A percentile compares a stretch with the other conserved stretches of the same genome.
Evolutionary conservation across 1,284 basidiomycete genomes (phyloP).

Genomic region (Cystobasidium pallidum): DNA sequence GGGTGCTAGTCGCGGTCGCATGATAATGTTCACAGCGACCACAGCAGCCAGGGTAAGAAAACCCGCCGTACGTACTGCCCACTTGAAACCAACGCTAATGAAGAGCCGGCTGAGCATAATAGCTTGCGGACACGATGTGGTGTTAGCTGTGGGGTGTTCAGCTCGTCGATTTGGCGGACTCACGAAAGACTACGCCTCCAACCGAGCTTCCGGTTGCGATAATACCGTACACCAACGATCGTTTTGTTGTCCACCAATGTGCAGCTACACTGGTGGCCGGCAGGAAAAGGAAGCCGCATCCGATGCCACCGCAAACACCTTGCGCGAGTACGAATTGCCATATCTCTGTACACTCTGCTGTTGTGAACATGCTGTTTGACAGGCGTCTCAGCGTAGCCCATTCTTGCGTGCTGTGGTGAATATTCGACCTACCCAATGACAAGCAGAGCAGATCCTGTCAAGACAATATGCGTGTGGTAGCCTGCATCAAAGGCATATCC

Average conservation of each 20-base stretch:
- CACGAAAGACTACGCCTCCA: constrained; percentile 40
- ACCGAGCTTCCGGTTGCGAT: constrained; percentile 38
- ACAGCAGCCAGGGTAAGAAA: constrained; percentile 31
- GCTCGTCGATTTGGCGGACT: neutral
- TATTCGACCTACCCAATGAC: constrained; percentile 16
- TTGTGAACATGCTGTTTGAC: constrained; percentile 17
- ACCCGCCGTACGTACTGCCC: constrained; percentile 33
- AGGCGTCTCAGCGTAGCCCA: neutral
- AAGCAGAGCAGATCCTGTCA: constrained; percentile 24
- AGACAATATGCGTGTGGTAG: constrained; percentile 14
- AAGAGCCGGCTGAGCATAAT: constrained; percentile 37
- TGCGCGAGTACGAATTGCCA: constrained; percentile 42
- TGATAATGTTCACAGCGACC: neutral
- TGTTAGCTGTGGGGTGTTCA: neutral
- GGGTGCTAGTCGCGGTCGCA: constrained; percentile 29
- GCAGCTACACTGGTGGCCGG: constrained; percentile 14
- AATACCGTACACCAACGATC: constrained; percentile 38
- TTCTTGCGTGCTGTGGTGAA: neutral
- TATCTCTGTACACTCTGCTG: constrained; percentile 35
- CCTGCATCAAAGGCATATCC: constrained; percentile 41
- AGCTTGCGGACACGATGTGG: neutral
- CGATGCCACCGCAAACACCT: constrained; percentile 38
- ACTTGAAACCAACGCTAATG: constrained; percentile 24
- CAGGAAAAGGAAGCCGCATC: constrained; percentile 25
- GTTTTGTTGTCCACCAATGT: constrained; percentile 26